Evolutionary conservation across 805 yeast genomes (phyloP).

Genomic region (Debaryomyces maramus): DNA sequence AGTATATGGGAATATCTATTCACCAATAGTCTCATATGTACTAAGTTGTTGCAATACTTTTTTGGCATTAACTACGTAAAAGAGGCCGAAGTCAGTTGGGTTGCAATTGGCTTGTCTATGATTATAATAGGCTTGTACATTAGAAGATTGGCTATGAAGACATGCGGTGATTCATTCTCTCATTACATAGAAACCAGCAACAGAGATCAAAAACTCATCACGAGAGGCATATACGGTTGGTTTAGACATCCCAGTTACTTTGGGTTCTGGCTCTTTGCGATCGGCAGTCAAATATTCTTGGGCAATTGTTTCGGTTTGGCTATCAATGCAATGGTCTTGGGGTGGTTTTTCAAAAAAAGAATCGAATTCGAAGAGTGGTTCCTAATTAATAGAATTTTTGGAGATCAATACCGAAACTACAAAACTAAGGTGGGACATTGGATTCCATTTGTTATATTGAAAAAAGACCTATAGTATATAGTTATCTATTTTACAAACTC

Average conservation of each 20-base stretch:
- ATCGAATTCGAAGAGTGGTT: conserved; percentile 38
- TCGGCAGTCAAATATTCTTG: conserved; percentile 31
- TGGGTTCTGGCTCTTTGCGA: conserved; percentile 35
- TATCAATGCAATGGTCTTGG: conserved; percentile 17
- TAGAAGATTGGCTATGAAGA: conserved; percentile 29
- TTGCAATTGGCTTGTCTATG: conserved; percentile 15
- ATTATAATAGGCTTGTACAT: conserved; percentile 24
- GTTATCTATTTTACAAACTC: conserved; percentile 45
- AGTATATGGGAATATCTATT: conserved; percentile 24
- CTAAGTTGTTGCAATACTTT: background rate
- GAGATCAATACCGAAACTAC: conserved; percentile 28
- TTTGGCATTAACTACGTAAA: conserved; percentile 2
- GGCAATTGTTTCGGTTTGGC: conserved; percentile 21
- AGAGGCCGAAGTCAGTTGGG: background rate
- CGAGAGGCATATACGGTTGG: conserved; percentile 31
- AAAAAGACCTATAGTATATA: conserved; percentile 5
- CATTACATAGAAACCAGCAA: conserved; percentile 28
- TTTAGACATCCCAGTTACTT: conserved; percentile 40
- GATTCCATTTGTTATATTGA: conserved; percentile 27
- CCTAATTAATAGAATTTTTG: conserved; percentile 25
- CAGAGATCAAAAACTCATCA: conserved; percentile 21
- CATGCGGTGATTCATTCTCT: conserved; percentile 36
- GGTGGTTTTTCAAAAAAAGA: conserved; percentile 27
- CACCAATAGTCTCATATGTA: conserved; percentile 2
- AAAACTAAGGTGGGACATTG: conserved; percentile 20